Base-by-base conservation (phyloP, 192 early-diverging fungal genomes). In the Kappamyces sp. region DNA sequence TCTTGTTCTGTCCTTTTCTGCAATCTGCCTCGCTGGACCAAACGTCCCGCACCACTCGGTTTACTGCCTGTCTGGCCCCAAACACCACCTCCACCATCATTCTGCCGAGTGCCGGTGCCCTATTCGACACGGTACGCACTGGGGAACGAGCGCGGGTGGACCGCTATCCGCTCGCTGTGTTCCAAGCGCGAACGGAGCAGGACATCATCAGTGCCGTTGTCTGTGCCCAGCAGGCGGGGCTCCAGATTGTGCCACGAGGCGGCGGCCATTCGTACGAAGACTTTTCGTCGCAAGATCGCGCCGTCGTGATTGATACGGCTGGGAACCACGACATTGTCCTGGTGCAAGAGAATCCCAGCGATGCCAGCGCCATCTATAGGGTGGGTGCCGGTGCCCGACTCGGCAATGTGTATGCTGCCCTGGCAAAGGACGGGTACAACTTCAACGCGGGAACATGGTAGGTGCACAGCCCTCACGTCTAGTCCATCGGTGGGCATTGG, bases 211-310 rank as follows among this genome's bases (percentile, higher is more conserved):
- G 42, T 6, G 5, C 59, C n/a, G 34, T 61, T 12, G 9, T 53
- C 13, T 51, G 51, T 61, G 47, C 51, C 6, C 37, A 51, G 4
- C 41, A 61, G n/a, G 49, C 13, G 47, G 41, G 58, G 13, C 37
- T 53, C 4, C 51, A 53, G 4, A 40, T 53, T 15, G 51, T 53
- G n/a, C 55, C 55, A 10, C 58, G 80, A 10, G 70, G 68, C 2
- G 80, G 80, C 40, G 80, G 79, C 6, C 79, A 84, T 53, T 79
- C 77, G 12, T 84, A 78, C 64, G 82, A 84, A 66, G 73, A 65
- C 32, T 74, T 82, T 34, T 66, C 60, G 9, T 64, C 72, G 1
- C 67, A 67, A 40, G 66, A 76, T 54, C 73, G 71, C 32, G 61
- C 70, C 12, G 32, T 84, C 36, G 69, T 84, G 8, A 47, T 84